Evolutionary conservation across 148 eudicot species (phyloP), one percentile per base, ranked within the genome.

Genomic region (Diospyros kaki): DNA sequence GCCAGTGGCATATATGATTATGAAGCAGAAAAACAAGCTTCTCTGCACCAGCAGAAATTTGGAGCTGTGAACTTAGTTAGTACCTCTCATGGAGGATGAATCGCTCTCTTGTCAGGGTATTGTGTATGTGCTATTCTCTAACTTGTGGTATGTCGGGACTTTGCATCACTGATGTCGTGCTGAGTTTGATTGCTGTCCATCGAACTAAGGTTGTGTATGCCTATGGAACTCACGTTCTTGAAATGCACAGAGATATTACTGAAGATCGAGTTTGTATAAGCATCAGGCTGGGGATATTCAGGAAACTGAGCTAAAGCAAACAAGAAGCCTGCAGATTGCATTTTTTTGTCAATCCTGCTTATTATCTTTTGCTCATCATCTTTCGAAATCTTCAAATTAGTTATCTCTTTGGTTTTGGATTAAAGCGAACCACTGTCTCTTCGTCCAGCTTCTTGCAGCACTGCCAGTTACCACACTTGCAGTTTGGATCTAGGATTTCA

Each of bases 1-100:
- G 98, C 99, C 2, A 93, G 99, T 78, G 76, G 83, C 63, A 91
- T 96, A 76, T 96, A 96, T 69, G 99, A 96, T 69, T 73, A 81
- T 53, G 98, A 96, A 82, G 99, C 99, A 15, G 97, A 86, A 75
- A 91, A 87, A 85, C 99, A 96, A 81, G 87, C 91, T 68, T 79
- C 79, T 61, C 78, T 53, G 1, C 69, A 14, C 78, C 72, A 17
- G 81, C 81, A 1, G 51, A 78, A 40, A 58, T 81, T 12, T 40
- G 71, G 28, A 8, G 52, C 4, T 48, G 6, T 48, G 52, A 48
- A 8, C 1, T 4, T 48, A 48, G 6, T 4, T 48, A 28, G 28
- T 48, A 51, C 79, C 15, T 59, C 75, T 15, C 75, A 88, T 46
- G 78, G 73, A 39, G 9, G 56, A 66, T 8, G 85, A 89, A 44